Evolutionary conservation across 2,329 filamentous ascomycete species (phyloP).

Genomic region (Davidsoniella eucalypti): DNA sequence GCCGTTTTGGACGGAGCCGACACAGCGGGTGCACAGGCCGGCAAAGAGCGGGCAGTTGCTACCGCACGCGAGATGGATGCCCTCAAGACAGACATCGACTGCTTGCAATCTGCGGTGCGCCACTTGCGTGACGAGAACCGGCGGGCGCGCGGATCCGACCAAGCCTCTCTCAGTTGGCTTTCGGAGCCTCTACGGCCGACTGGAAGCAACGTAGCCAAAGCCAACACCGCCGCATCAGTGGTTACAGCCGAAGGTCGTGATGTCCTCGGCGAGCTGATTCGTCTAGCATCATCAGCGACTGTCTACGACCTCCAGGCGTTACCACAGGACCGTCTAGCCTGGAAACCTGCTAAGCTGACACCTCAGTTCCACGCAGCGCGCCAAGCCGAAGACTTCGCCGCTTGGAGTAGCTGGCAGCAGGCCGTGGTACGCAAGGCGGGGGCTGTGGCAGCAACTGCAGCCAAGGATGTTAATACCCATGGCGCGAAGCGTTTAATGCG

Average conservation of each 20-base stretch:
- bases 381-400: conserved; percentile 47
- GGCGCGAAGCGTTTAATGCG: conserved; percentile 16
- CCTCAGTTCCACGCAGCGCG: conserved; percentile 50
- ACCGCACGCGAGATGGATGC: conserved; percentile 57
- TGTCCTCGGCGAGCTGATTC: conserved; percentile 46
- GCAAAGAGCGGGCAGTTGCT: conserved; percentile 50
- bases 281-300: conserved; percentile 37
- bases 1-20: conserved; percentile 34
- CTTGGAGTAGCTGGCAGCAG: conserved; percentile 42
- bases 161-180: conserved; percentile 43
- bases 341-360: conserved; percentile 47
- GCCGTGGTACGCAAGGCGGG: conserved; percentile 36
- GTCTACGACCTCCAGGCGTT: conserved; percentile 43
- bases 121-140: conserved; percentile 53
- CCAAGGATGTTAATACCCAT: conserved; percentile 8
- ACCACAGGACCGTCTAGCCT: conserved; percentile 44
- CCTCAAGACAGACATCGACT: conserved; percentile 51
- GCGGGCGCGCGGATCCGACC: conserved; percentile 41
- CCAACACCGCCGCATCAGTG: conserved; percentile 23
- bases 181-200: conserved; percentile 39
- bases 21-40: conserved; percentile 32
- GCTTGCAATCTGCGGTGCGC: conserved; percentile 46
- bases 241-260: conserved; percentile 46
- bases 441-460: conserved; percentile 18
- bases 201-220: not conserved